Conservation (phyloP, 2,329 filamentous ascomycete species). For the Colletotrichum costaricense region DNA sequence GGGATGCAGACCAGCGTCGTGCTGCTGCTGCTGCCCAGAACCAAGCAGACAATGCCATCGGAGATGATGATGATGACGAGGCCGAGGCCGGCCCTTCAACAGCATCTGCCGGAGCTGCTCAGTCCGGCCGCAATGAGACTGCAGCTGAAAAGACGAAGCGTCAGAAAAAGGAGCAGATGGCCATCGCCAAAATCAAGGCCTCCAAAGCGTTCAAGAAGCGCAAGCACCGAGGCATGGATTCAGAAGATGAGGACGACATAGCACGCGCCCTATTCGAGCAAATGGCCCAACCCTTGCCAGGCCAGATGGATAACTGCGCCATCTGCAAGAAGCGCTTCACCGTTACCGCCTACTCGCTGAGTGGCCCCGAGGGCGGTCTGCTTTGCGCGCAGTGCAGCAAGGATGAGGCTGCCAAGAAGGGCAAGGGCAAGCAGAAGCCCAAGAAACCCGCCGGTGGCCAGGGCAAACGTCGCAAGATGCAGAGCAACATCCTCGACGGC, state of each 20-base stretch:
- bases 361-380: conserved; percentile 85
- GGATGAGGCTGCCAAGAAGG: conserved; percentile 61
- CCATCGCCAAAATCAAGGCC: conserved; percentile 71
- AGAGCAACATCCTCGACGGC: conserved; percentile 89
- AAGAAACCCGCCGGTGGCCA: conserved; percentile 53
- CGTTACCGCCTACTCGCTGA: conserved; percentile 88
- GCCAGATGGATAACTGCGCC: conserved; percentile 90
- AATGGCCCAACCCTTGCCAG: conserved; percentile 70
- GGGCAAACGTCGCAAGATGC: conserved; percentile 77
- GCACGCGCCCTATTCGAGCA: conserved; percentile 61
- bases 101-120: conserved; percentile 34
- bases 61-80: conserved; percentile 42
- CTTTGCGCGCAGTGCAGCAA: conserved; percentile 86
- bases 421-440: conserved; percentile 47
- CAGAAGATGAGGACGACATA: conserved; percentile 63
- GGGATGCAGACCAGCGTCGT: conserved; percentile 60
- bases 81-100: conserved; percentile 29
- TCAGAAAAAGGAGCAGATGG: conserved; percentile 62
- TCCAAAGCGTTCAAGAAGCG: conserved; percentile 68
- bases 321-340: conserved; percentile 89
- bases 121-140: conserved; percentile 37
- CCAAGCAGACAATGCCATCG: conserved; percentile 36
- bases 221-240: conserved; percentile 52
- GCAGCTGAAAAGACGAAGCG: conserved; percentile 40
- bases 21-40: conserved; percentile 39